Percentiles rank a stretch among this genome's conserved stretches.
Evolutionary conservation across 108 stramenopile genomes (phyloP).

Genomic region (Cylindrotheca fusiformis): DNA sequence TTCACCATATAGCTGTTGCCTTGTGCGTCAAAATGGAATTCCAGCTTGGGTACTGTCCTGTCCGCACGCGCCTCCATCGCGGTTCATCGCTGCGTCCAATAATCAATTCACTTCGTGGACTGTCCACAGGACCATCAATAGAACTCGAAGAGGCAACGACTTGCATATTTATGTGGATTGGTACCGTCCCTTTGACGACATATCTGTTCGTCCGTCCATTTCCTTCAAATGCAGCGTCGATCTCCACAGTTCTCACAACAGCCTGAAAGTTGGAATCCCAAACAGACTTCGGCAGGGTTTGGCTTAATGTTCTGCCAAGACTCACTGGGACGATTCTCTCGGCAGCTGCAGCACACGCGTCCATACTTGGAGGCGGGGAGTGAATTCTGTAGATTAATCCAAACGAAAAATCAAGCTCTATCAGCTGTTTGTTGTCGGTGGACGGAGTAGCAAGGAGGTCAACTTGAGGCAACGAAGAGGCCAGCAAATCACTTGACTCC

Average conservation of each 20-base stretch:
- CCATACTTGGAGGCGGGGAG: neutral
- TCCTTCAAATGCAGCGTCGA: neutral
- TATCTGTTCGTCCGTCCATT: neutral
- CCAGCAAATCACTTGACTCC: no score
- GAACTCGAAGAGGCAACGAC: neutral
- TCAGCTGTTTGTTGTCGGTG: neutral
- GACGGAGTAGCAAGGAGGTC: neutral
- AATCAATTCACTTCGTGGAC: neutral
- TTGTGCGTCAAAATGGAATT: neutral
- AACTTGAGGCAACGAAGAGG: neutral
- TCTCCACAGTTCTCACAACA: neutral
- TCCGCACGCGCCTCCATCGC: neutral
- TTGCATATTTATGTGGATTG: neutral
- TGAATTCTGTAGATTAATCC: neutral
- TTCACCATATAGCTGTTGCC: neutral
- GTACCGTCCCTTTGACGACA: neutral
- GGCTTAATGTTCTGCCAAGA: neutral
- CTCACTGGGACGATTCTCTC: neutral
- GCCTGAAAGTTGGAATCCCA: neutral
- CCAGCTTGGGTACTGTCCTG: neutral
- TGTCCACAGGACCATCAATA: neutral
- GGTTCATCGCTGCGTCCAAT: neutral
- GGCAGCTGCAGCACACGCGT: neutral
- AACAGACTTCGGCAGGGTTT: neutral
- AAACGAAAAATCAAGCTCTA: neutral